Evolutionary conservation across 108 stramenopile genomes (phyloP).

Genomic region (Pseudonitzschia delicatissima): DNA sequence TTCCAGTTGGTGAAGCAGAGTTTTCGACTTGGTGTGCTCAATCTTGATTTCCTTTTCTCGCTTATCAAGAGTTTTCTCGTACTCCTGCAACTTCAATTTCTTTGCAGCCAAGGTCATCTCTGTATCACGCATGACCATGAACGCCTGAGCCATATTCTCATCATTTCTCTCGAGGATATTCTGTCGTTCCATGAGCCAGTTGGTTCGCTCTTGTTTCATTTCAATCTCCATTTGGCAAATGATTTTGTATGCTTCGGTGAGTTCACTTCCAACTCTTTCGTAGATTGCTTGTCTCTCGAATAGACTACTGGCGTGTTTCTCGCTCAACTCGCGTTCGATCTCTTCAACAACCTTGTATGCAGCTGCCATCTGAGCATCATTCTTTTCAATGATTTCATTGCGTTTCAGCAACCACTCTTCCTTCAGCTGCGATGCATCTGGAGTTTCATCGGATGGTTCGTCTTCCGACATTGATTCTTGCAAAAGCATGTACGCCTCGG

Average conservation of each 20-base stretch:
- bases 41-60: slow-evolving; percentile 1
- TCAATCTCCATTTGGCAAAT: slow-evolving; percentile 1
- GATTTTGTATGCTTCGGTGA: slow-evolving; percentile 7
- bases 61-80: neutral
- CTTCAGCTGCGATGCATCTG: neutral
- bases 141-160: neutral
- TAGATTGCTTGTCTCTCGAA: neutral
- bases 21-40: slow-evolving; percentile 9
- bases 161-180: neutral
- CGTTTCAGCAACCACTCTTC: slow-evolving; percentile 5
- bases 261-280: neutral
- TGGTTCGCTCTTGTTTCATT: neutral
- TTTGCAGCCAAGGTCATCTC: neutral
- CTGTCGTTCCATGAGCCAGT: slow-evolving; percentile 5
- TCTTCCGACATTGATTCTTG: neutral
- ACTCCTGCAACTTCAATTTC: neutral
- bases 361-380: slow-evolving; percentile 18
- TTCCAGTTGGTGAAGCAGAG: slow-evolving; percentile 2
- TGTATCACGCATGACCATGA: neutral
- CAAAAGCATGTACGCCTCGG: slow-evolving; percentile 1
- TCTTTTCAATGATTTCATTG: slow-evolving; percentile 8
- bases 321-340: slow-evolving; percentile 13
- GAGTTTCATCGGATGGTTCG: neutral
- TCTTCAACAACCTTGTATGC: slow-evolving; percentile 34
- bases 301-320: neutral